Conservation (phyloP, 495 filamentous ascomycete genomes). For the Amorphotheca resinae region DNA sequence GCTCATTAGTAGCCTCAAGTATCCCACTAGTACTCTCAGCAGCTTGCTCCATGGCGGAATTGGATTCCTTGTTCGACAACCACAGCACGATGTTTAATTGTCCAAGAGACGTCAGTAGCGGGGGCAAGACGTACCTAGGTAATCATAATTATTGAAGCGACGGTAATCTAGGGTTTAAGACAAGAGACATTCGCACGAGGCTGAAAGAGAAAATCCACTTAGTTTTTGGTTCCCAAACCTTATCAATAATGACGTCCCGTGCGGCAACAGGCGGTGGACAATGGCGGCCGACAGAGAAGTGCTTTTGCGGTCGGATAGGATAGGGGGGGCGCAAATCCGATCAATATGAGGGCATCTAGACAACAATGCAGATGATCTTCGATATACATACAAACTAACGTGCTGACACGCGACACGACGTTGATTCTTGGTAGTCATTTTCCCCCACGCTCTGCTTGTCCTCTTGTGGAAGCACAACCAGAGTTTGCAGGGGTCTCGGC, state of each 20-base stretch:
- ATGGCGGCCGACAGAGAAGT: neutral
- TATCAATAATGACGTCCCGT: slow-evolving; percentile 4
- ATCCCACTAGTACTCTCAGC: neutral
- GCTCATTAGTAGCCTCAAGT: slow-evolving; percentile 4
- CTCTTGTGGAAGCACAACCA: neutral
- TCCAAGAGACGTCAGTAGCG: no score
- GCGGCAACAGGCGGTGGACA: neutral
- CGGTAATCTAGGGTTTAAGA: no score
- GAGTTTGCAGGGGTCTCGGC: neutral
- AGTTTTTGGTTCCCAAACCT: neutral
- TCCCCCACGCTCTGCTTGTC: slow-evolving; percentile 1
- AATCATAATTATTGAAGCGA: no score
- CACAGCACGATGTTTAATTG: slow-evolving; percentile 4
- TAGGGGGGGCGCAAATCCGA: no score
- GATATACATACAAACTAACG: no score
- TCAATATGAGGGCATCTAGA: neutral
- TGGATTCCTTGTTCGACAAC: neutral
- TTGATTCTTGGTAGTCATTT: neutral
- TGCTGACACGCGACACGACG: neutral
- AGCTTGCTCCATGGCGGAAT: neutral
- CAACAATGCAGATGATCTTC: no score
- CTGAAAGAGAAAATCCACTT: no score
- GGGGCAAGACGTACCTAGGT: no score
- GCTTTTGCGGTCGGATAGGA: neutral
- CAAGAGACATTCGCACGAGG: no score